These are phyloP conservation scores for Zea luxurians DNA, from an alignment of 176 grass and related monocot species.

Conservation along the genomic window DNA sequence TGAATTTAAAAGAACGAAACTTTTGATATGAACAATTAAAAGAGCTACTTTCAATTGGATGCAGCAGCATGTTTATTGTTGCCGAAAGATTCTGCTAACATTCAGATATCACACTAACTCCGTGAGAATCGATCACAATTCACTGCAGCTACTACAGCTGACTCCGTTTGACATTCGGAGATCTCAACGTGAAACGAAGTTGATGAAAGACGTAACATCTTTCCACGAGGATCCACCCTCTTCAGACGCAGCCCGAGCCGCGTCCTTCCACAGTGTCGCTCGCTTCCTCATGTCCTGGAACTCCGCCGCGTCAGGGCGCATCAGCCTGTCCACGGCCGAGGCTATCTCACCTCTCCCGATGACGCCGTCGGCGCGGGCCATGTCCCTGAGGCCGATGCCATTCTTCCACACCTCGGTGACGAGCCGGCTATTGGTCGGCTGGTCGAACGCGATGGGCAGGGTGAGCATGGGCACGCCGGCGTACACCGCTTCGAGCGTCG, in stretches of 20 bases:
- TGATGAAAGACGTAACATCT: conserved; percentile 44
- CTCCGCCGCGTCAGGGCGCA: conserved; percentile 11
- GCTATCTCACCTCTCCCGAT: conserved; percentile 36
- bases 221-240: conserved; percentile 30
- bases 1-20: too few species aligned
- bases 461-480: conserved; percentile 50
- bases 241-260: conserved; percentile 18
- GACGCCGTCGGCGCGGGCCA: neutral
- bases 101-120: conserved; percentile 3
- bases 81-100: neutral
- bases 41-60: neutral
- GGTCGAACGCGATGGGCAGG: conserved; percentile 40
- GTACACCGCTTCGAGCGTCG: conserved; percentile 35
- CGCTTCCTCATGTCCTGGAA: conserved; percentile 29
- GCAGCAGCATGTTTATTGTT: neutral
- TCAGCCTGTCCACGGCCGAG: conserved; percentile 22
- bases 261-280: conserved; percentile 18
- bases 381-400: conserved; percentile 33
- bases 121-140: neutral
- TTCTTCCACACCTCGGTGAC: conserved; percentile 41
- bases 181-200: conserved; percentile 29
- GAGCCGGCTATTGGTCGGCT: conserved; percentile 33
- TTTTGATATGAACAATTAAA: neutral
- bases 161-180: neutral
- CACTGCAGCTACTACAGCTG: too few species aligned